These are phyloP conservation scores for Aspergillus diversus DNA, from an alignment of 495 filamentous ascomycete genomes.

Conservation along the genomic window DNA sequence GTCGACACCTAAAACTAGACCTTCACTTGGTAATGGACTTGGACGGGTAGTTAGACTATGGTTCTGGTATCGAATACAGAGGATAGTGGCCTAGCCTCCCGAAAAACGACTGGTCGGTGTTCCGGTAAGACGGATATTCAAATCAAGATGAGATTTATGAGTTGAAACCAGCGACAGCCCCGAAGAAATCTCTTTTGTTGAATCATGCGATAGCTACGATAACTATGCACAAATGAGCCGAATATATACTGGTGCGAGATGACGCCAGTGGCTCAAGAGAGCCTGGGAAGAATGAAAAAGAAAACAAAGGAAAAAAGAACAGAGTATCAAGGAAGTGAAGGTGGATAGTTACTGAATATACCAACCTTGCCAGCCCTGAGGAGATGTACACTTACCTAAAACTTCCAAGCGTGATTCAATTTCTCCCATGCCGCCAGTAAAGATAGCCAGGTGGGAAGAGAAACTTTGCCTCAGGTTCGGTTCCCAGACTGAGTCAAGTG, in stretches of 20 bases:
- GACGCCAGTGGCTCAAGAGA: background rate
- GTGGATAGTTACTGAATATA: no score
- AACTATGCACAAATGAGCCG: constrained; percentile 17
- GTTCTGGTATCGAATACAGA: background rate
- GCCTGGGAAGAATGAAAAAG: background rate
- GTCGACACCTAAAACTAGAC: background rate
- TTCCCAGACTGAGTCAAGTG: no score
- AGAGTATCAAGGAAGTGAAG: background rate
- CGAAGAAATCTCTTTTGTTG: background rate
- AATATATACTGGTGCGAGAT: constrained; percentile 3
- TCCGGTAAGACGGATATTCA: constrained; percentile 13
- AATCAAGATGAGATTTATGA: constrained; percentile 2
- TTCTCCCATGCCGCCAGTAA: no score
- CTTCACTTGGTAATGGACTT: background rate
- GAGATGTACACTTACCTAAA: no score
- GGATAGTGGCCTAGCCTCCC: background rate
- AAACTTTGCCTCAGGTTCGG: no score
- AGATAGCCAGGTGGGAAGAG: no score
- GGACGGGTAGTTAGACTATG: background rate
- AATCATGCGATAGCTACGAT: constrained; percentile 14
- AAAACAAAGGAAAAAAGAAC: background rate
- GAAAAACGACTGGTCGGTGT: constrained; percentile 2
- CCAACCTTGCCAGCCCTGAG: no score
- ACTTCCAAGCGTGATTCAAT: no score
- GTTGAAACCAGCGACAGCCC: constrained; percentile 6